Conservation (phyloP, 768 basidiomycete species). For the Dacryopinax primogenitus region DNA sequence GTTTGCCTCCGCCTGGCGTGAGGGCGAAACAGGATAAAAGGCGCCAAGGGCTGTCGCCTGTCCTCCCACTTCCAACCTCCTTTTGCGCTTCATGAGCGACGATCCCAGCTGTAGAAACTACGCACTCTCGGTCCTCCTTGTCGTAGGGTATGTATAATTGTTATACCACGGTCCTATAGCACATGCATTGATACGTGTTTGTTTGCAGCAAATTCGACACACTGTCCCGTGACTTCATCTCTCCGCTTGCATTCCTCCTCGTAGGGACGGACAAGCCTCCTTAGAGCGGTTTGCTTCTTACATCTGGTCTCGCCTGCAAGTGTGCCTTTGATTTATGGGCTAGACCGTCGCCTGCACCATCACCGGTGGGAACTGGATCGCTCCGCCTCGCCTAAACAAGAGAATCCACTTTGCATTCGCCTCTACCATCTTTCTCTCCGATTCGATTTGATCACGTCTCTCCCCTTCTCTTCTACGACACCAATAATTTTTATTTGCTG, state of each 20-base stretch:
- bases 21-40: no score
- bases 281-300: constrained; percentile 35
- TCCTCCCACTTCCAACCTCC: background rate
- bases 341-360: constrained; percentile 25
- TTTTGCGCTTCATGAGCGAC: constrained; percentile 11
- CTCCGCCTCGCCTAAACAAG: constrained; percentile 16
- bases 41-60: no score
- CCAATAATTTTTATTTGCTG: constrained; percentile 10
- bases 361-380: constrained; percentile 20
- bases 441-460: no score
- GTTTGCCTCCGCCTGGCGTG: no score
- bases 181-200: background rate
- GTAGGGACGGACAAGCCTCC: constrained; percentile 67
- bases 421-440: constrained; percentile 16
- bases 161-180: background rate
- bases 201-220: background rate
- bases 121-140: constrained; percentile 4
- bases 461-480: no score
- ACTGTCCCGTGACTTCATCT: constrained; percentile 9
- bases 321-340: constrained; percentile 24
- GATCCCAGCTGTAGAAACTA: constrained; percentile 12
- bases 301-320: constrained; percentile 9
- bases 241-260: constrained; percentile 28
- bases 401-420: constrained; percentile 14
- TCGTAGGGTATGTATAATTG: background rate